A percentile compares a stretch with the other conserved stretches of the same genome.
phyloP scores from a whole-genome alignment of 345 rosid genomes.

The Corymbia maculata region DNA sequence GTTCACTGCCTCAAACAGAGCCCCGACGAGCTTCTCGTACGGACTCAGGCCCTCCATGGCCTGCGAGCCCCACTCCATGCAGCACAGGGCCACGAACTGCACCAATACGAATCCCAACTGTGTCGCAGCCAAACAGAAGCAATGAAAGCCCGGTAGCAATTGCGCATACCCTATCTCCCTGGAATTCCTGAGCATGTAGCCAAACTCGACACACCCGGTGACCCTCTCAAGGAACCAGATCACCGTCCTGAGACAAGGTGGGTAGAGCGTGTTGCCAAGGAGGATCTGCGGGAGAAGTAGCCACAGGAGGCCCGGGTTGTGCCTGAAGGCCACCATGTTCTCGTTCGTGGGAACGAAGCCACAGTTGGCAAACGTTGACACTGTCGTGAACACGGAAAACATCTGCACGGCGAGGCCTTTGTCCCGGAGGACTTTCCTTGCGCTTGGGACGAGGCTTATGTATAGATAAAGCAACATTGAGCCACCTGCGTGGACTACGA shows the following conservation, averaged over 20 bases:
- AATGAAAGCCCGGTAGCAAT: constrained; percentile 30
- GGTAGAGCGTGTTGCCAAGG: constrained; percentile 48
- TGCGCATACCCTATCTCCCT: constrained; percentile 33
- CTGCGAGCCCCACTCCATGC: constrained; percentile 5
- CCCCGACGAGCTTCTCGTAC: constrained; percentile 30
- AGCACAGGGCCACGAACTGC: neutral
- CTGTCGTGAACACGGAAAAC: constrained; percentile 36
- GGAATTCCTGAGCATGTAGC: constrained; percentile 21
- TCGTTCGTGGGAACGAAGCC: constrained; percentile 69
- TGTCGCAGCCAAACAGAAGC: constrained; percentile 21
- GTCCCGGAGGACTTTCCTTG: constrained; percentile 19
- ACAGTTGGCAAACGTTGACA: constrained; percentile 46
- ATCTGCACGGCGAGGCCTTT: constrained; percentile 21
- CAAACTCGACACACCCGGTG: constrained; percentile 14
- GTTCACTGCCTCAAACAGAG: constrained; percentile 30
- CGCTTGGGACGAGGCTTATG: constrained; percentile 19
- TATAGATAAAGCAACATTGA: constrained; percentile 20
- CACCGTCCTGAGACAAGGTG: constrained; percentile 16
- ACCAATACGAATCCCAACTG: constrained; percentile 29
- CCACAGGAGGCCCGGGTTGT: constrained; percentile 41
- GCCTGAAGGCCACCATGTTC: constrained; percentile 52
- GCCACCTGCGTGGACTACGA: constrained; percentile 25
- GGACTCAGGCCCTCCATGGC: constrained; percentile 22
- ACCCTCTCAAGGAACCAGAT: constrained; percentile 29
- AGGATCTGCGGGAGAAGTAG: constrained; percentile 37